phyloP scores from a whole-genome alignment of 805 yeast genomes.

The Sugiyamaella boreocaroliniensis region DNA sequence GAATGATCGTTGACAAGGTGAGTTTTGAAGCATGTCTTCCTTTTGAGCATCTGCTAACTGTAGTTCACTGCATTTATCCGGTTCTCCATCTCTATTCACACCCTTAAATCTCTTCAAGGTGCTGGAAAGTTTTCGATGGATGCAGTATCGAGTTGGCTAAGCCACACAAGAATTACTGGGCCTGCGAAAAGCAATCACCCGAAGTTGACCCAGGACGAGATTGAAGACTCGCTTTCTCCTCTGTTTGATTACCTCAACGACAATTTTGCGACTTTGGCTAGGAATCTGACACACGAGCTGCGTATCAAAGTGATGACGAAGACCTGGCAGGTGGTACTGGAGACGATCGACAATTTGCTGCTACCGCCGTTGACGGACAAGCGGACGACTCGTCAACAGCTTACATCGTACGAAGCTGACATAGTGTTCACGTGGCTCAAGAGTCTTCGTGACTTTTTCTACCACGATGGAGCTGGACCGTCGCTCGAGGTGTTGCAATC shows the following conservation, averaged over 20 bases:
- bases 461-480: constrained; percentile 78
- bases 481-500: constrained; percentile 56
- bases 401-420: constrained; percentile 56
- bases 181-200: constrained; percentile 2
- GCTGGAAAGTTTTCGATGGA: constrained; percentile 21
- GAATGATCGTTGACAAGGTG: constrained; percentile 58
- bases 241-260: constrained; percentile 67
- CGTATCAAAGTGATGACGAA: constrained; percentile 62
- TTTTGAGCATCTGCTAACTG: not conserved
- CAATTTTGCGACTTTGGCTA: constrained; percentile 58
- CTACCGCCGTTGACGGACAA: constrained; percentile 56
- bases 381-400: constrained; percentile 35
- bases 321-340: constrained; percentile 72
- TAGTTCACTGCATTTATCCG: constrained; percentile 55
- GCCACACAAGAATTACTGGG: constrained; percentile 17
- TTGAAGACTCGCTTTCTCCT: constrained; percentile 63
- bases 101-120: constrained; percentile 43
- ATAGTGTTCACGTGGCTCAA: constrained; percentile 66
- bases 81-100: constrained; percentile 49
- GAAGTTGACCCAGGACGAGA: constrained; percentile 28
- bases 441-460: constrained; percentile 66
- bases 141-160: constrained; percentile 31
- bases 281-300: constrained; percentile 48
- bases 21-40: not conserved
- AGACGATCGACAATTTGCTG: constrained; percentile 61